Percentiles rank a stretch among this genome's conserved stretches.
These are phyloP conservation scores for Xerophyta viscosa DNA, from an alignment of 106 monocot genomes.

Conservation along the genomic window DNA sequence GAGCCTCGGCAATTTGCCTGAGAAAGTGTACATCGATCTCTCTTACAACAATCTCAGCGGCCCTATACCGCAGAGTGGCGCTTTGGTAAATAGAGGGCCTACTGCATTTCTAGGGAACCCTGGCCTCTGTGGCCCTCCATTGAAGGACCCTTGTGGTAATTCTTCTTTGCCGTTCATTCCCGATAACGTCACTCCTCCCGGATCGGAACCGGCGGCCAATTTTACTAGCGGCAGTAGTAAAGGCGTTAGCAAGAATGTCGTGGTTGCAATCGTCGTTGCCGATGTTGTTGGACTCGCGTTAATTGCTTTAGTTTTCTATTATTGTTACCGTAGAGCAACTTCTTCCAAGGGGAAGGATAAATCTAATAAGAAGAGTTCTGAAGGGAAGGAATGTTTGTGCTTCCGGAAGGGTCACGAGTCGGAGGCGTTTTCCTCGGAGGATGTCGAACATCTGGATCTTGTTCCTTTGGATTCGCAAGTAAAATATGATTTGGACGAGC, in stretches of 20 bases:
- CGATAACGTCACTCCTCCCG: slow-evolving; percentile 13
- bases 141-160: slow-evolving; percentile 59
- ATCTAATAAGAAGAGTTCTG: slow-evolving; percentile 15
- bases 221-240: slow-evolving; percentile 3
- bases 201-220: neutral
- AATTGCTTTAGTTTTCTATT: slow-evolving; percentile 70
- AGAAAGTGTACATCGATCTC: slow-evolving; percentile 90
- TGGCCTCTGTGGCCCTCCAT: slow-evolving; percentile 67
- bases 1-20: slow-evolving; percentile 68
- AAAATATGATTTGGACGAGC: slow-evolving; percentile 52
- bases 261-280: slow-evolving; percentile 51
- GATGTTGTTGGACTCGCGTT: slow-evolving; percentile 54
- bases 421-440: slow-evolving; percentile 37
- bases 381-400: slow-evolving; percentile 42
- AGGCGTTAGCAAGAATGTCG: slow-evolving; percentile 27
- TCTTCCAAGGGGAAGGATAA: slow-evolving; percentile 17
- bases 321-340: slow-evolving; percentile 47
- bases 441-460: slow-evolving; percentile 36
- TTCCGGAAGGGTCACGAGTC: slow-evolving; percentile 55
- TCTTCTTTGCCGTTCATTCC: slow-evolving; percentile 31
- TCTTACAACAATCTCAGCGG: slow-evolving; percentile 77
- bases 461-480: slow-evolving; percentile 34
- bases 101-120: slow-evolving; percentile 89
- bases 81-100: slow-evolving; percentile 71
- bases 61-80: slow-evolving; percentile 68